A percentile compares a stretch with the other conserved stretches of the same genome.
These are phyloP conservation scores for Coniochaeta hoffmannii DNA, from an alignment of 2,329 filamentous ascomycete species.

Conservation along the genomic window DNA sequence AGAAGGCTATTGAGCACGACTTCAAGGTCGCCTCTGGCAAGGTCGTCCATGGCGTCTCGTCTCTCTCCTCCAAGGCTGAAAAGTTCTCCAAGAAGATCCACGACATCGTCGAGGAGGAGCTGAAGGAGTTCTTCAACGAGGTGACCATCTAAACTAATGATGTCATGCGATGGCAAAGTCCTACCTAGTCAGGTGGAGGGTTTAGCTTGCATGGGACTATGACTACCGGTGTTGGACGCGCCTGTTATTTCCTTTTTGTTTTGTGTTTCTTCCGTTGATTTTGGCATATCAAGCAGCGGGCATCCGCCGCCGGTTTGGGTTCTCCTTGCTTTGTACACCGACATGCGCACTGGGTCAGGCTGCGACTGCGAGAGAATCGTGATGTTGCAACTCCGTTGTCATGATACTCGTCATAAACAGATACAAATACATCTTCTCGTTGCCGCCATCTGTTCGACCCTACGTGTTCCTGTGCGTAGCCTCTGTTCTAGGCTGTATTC, in stretches of 20 bases:
- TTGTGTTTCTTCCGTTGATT: slow-evolving; percentile 5
- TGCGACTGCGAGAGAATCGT: background rate
- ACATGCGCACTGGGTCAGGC: background rate
- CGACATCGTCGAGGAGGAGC: slow-evolving; percentile 52
- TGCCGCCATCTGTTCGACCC: background rate
- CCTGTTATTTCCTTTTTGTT: slow-evolving; percentile 9
- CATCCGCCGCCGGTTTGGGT: slow-evolving; percentile 11
- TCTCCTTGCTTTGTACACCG: slow-evolving; percentile 17
- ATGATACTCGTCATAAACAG: background rate
- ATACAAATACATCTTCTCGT: background rate
- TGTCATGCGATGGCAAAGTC: background rate
- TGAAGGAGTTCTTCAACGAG: slow-evolving; percentile 52
- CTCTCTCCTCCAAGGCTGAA: slow-evolving; percentile 48
- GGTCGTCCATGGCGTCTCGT: slow-evolving; percentile 45
- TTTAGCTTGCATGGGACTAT: background rate
- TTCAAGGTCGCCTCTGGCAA: slow-evolving; percentile 53
- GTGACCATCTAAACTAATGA: slow-evolving; percentile 25
- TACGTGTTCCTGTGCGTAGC: background rate
- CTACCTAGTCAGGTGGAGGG: slow-evolving; percentile 9
- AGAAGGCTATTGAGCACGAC: slow-evolving; percentile 52
- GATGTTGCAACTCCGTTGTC: background rate
- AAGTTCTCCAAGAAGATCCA: slow-evolving; percentile 58
- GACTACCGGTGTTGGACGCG: slow-evolving; percentile 5
- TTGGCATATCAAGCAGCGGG: slow-evolving; percentile 12
- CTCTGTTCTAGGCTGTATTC: background rate